Evolutionary conservation across 129 eudicot species (phyloP).

Genomic region (Lactuca saligna): DNA sequence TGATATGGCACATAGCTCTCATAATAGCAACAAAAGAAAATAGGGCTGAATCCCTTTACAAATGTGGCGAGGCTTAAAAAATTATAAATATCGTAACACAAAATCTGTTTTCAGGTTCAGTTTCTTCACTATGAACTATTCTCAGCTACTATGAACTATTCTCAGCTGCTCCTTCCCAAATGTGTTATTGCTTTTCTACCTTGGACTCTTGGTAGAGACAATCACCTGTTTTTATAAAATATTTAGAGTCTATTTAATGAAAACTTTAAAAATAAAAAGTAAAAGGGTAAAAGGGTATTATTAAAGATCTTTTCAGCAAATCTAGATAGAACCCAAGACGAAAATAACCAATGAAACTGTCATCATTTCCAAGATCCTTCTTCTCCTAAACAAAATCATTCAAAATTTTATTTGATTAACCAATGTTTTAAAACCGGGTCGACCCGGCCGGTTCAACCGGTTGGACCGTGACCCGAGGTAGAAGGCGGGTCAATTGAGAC

Average conservation of each 20-base stretch:
- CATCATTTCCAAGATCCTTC: conserved; percentile 81
- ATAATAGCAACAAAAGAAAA: too few relatives aligned
- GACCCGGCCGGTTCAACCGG: too few relatives aligned
- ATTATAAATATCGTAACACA: too few relatives aligned
- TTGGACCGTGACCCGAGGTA: too few relatives aligned
- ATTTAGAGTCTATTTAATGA: neutral
- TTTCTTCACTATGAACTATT: conserved; percentile 80
- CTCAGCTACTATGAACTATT: conserved; percentile 84
- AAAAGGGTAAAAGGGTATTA: neutral
- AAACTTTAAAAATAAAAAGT: neutral
- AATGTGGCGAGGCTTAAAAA: too few relatives aligned
- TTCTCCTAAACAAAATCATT: conserved; percentile 54
- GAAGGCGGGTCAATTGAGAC: too few relatives aligned
- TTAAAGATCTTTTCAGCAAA: conserved; percentile 78
- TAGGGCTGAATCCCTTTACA: too few relatives aligned
- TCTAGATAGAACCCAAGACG: conserved; percentile 96
- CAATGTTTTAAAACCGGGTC: too few relatives aligned
- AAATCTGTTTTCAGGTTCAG: conserved; percentile 70
- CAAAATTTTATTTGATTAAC: neutral
- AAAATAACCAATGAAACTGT: conserved; percentile 92
- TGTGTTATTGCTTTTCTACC: conserved; percentile 83
- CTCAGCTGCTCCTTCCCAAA: conserved; percentile 90
- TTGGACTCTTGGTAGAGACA: conserved; percentile 87
- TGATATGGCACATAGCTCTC: too few relatives aligned
- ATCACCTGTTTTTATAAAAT: conserved; percentile 48